A percentile compares a stretch with the other conserved stretches of the same genome.
phyloP scores from a whole-genome alignment of 768 basidiomycete genomes.

The Xerocomellus amylosporus region DNA sequence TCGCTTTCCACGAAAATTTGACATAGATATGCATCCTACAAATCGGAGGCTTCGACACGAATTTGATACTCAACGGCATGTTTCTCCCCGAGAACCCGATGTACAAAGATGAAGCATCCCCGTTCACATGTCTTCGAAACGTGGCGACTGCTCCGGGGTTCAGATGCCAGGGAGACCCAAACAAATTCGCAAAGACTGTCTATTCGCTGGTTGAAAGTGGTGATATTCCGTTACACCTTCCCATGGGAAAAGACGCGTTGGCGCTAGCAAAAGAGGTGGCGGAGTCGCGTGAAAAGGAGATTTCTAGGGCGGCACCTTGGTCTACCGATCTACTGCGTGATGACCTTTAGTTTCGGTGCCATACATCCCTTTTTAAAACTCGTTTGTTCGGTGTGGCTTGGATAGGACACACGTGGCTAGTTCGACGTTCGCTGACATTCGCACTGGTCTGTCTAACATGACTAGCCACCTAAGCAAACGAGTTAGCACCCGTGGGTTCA shows the following conservation, averaged over 20 bases:
- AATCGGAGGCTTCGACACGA: conserved; percentile 16
- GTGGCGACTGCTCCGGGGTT: background rate
- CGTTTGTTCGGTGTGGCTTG: background rate
- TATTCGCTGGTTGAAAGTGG: conserved; percentile 3
- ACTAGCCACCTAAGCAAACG: too few species aligned
- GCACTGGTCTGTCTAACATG: too few species aligned
- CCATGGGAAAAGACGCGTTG: conserved; percentile 15
- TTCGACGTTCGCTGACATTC: too few species aligned
- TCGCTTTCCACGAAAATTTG: background rate
- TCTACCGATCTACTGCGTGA: conserved; percentile 8
- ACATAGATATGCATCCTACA: conserved; percentile 21
- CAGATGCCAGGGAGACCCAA: conserved; percentile 8
- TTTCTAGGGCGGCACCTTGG: conserved; percentile 7
- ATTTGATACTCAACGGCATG: background rate
- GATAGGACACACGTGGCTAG: background rate
- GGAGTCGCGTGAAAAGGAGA: background rate
- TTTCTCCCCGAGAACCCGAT: conserved; percentile 6
- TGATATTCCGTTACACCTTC: conserved; percentile 12
- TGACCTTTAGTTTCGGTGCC: background rate
- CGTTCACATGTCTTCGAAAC: background rate
- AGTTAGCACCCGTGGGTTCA: too few species aligned
- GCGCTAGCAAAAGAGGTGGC: background rate
- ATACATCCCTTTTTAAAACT: too few species aligned
- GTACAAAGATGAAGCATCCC: conserved; percentile 5
- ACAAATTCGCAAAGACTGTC: conserved; percentile 9